Base-by-base conservation (phyloP, 129 eudicot genomes). In the Flaveria sonorensis region DNA sequence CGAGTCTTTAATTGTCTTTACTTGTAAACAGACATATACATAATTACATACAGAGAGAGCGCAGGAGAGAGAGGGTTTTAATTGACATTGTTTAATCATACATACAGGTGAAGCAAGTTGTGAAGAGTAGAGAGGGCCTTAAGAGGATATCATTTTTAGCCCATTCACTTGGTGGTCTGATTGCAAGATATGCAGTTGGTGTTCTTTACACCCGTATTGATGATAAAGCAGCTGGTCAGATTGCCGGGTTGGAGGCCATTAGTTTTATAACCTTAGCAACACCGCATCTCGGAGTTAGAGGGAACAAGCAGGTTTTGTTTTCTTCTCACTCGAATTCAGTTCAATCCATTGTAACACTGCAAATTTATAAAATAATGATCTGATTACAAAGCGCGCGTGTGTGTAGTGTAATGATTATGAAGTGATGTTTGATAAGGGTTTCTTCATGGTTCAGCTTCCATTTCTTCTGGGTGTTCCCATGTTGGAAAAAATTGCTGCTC, bases 251-350 rank as follows among this genome's bases (percentile, higher is more conserved):
- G 81, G 92, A 94, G 72, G 96, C 97, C 30, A 85, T 94, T 43
- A 89, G 85, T 77, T 94, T 94, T 82, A 87, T 94, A 73, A 91
- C 97, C 71, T 79, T 94, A 77, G 99, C 97, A 53, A 89, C 96
- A 43, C 99, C 99, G 14, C 99, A 94, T 89, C 92, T 94, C 20
- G 99, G 99, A 84, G 97, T 91, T 78, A 89, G 99, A 86, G 99
- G 99, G 71, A 91, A 87, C 79, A 94, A 89, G 65, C 97, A 94
- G 99, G 99, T 94, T 81, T 19, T 48, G 26, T n/a, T 24, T 64
- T 77, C 8, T 12, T 28, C 12, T 15, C 47, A 51, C 62, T 15
- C 46, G 45, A 69, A 15, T 14, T 45, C 13, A 23, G 14, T 14
- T 71, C 63, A 50, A 26, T 48, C 12, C 16, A 26, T 71, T 10